Base-by-base conservation (phyloP, 1,284 basidiomycete species). In the Exobasidium rhododendri region DNA sequence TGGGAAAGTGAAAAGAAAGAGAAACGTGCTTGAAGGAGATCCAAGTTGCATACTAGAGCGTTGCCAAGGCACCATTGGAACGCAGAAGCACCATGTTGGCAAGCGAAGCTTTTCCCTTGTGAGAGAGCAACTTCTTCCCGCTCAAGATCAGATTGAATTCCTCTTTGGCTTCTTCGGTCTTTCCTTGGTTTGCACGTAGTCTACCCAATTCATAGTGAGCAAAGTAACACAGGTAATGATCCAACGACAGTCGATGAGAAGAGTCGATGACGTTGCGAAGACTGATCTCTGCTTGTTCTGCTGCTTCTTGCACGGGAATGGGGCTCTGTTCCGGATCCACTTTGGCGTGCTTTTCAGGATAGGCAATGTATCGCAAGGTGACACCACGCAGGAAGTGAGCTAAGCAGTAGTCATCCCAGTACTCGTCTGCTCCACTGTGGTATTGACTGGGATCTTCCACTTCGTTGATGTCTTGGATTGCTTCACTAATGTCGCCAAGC, bases 181-280 rank as follows among this genome's bases (percentile, higher is more conserved):
- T 43, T 22, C 66, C 64, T 59, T 49, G 43, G 3, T 30, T 53
- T 10, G 75, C 70, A 61, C 74, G 72, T 55, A 79, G 61, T 5
- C 77, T 57, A 2, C 76, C 77, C 28, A 79, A 64, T 63, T 79
- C 77, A 62, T 79, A 79, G 61, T 77, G 75, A 11, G 72, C 68
- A 67, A 79, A 79, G 71, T 79, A 79, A 14, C 75, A 63, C 26
- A 79, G 61, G 65, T 75, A 79, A 65, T 78, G 76, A 40, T 79
- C 77, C 22, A 69, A 63, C 26, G 63, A 61, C 17, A 78, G 52
- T 56, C 69, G 64, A 10, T 61, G 53, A 13, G 70, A 73, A 35
- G 72, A 63, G 13, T 71, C 59, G 22, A 78, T 61, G 10, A 79
- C 77, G 13, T 59, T 70, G 28, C 61, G 66, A 56, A 79, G 63